Base-by-base conservation (phyloP, 2,329 filamentous ascomycete genomes). In the Fusarium redolens region DNA sequence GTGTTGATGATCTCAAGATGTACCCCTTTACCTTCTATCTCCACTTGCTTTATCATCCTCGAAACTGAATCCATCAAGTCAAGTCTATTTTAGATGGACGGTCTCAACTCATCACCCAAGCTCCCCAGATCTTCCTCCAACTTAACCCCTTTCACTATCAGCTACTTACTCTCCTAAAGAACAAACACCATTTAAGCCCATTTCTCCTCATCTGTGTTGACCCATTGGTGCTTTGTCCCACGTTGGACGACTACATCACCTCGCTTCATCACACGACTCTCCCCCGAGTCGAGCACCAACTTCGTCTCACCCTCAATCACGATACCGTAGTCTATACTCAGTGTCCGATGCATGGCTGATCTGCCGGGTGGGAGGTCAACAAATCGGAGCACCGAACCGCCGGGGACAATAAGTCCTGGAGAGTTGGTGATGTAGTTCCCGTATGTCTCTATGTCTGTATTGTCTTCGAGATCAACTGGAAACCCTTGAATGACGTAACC, bases 241-340 rank as follows among this genome's bases (percentile, higher is more conserved):
- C 88, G 81, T 78, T 90, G 88, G 28, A 90, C 84, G 12, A 83
- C 84, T n/a, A 90, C 80, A 70, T 90, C 88, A 4, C 88, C 88
- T 30, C 83, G 80, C 66, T 81, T 80, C 33, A 81, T 79, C 22
- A 81, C 60, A 51, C 82, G 81, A 59, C 73, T 81, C 67, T 86
- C 86, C 2, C 88, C 84, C 25, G 68, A 77, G 71, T 90, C 88
- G 9, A 90, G 77, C 11, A 85, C 63, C 77, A 89, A 80, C 70
- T 89, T 86, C 41, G 90, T 75, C 75, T 84, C 82, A 3, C 88
- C 88, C 71, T 89, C 86, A 6, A 90, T 71, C 8, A 90, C 82
- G 48, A 90, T 82, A 8, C 87, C 88, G 71, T 87, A 89, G 73
- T 90, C 88, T 5, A 90, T 79, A 51, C 84, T 87, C 70, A 86